Evolutionary conservation across 192 early-diverging fungal genomes (phyloP), one percentile per base, ranked within the genome.

Genomic region (Phycomyces blakesleeanus): DNA sequence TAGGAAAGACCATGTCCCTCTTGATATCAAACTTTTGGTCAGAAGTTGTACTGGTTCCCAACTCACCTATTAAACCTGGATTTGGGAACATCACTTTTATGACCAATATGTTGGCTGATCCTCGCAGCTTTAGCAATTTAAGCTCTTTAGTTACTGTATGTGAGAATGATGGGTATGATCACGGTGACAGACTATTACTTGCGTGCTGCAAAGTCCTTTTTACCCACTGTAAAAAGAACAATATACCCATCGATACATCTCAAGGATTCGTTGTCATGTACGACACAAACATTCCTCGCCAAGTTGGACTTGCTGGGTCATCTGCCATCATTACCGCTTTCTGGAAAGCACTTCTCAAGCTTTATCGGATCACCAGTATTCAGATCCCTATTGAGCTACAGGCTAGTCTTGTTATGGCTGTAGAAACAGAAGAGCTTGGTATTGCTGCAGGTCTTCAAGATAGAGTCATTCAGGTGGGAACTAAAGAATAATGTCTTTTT

Each of bases 261-360:
- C 66, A 75, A 61, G 86, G 86, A 1, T 88, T 88, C 62, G 44
- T 52, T 2, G 59, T 84, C 20, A 37, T 63, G 8, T 79, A 78
- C 59, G 72, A 82, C 29, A 87, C 85, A 15, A 87, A 83, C 66
- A 85, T 88, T 41, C 85, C 86, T n/a, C 66, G 81, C 63, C 82
- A 72, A 60, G 82, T 75, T 20, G 78, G 79, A 11, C 50, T 81
- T 2, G 68, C 77, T 22, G 77, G 77, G 2, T 81, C 78, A 8
- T 84, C 82, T 8, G 86, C 86, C 4, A 76, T 88, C 1, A 68
- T 88, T 10, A 81, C 77, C 7, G 83, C 82, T 0, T 68, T 84
- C 26, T 75, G 83, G 63, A 80, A 79, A 40, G 70, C 68, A 0
- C 64, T 87, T 16, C 56, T 82, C 22, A 29, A 57, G 20, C 71